A percentile compares a stretch with the other conserved stretches of the same genome.
phyloP scores from a whole-genome alignment of 352 stramenopile genomes.

The Thalassiosira mediterranea region DNA sequence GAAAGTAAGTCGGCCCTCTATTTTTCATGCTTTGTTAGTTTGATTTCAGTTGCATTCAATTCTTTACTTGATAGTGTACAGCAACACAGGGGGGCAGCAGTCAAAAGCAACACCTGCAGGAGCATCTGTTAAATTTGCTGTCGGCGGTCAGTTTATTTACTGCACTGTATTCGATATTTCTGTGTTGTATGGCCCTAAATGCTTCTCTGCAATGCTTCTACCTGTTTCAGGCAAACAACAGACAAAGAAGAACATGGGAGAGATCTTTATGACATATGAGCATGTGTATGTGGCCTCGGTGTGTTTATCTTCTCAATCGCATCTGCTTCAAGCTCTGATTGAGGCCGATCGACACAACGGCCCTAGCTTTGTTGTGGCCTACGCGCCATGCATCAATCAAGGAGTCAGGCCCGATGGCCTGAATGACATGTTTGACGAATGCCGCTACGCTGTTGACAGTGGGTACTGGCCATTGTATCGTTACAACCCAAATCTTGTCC shows the following conservation, averaged over 20 bases:
- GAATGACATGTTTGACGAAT: conserved; percentile 79
- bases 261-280: conserved; percentile 93
- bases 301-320: conserved; percentile 80
- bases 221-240: too few species aligned
- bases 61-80: conserved; percentile 19
- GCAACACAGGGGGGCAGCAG: conserved; percentile 74
- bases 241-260: conserved; percentile 90
- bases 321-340: conserved; percentile 89
- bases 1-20: too few species aligned
- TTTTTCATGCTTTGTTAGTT: too few species aligned
- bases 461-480: conserved; percentile 92
- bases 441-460: conserved; percentile 86
- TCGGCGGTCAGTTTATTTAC: too few species aligned
- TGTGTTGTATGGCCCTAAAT: too few species aligned
- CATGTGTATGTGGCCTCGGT: conserved; percentile 92
- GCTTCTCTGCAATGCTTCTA: too few species aligned
- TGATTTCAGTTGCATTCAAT: not conserved
- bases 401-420: conserved; percentile 53
- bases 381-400: conserved; percentile 86
- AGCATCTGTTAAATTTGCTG: conserved; percentile 72
- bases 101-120: conserved; percentile 76
- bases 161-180: too few species aligned
- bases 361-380: conserved; percentile 90
- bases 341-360: conserved; percentile 90
- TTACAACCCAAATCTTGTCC: conserved; percentile 87